A percentile compares a stretch with the other conserved stretches of the same genome.
phyloP scores from a whole-genome alignment of 805 yeast species.

The Ogataea henricii region DNA sequence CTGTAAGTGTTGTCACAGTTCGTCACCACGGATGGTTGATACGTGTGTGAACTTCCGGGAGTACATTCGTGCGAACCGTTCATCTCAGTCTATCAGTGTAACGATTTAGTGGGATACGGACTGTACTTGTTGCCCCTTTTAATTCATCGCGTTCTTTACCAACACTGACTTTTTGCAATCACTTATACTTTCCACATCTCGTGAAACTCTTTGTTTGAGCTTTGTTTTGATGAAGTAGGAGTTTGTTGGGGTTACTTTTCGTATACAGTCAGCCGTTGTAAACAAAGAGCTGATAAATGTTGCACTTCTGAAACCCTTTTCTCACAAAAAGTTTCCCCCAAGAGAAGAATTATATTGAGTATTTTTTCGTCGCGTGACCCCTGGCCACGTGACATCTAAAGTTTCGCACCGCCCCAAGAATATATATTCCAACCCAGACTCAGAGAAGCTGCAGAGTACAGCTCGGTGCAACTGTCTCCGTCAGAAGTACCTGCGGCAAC shows the following conservation, averaged over 20 bases:
- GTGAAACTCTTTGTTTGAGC: neutral
- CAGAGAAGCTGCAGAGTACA: constrained; percentile 45
- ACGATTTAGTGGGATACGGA: too few relatives aligned
- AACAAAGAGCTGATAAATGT: too few relatives aligned
- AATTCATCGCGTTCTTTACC: neutral
- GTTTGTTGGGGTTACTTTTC: neutral
- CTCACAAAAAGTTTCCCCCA: neutral
- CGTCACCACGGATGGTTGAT: constrained; percentile 2
- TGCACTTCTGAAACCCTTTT: neutral
- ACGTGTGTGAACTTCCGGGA: neutral
- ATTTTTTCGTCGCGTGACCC: neutral
- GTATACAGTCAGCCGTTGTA: too few relatives aligned
- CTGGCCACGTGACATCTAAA: neutral
- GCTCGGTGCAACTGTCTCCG: constrained; percentile 43
- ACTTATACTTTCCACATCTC: neutral
- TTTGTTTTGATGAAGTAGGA: neutral
- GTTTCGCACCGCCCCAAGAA: constrained; percentile 5
- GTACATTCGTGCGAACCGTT: neutral
- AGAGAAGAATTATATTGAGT: neutral
- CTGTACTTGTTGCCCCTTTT: too few relatives aligned
- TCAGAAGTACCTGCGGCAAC: constrained; percentile 60
- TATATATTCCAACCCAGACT: constrained; percentile 75
- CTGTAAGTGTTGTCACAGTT: constrained; percentile 18
- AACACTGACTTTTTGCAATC: neutral
- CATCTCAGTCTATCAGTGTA: neutral